Percentiles rank a stretch among this genome's conserved stretches.
Evolutionary conservation across 1,139 yeast genomes (phyloP).

Genomic region (Saccharomyces hybrid): DNA sequence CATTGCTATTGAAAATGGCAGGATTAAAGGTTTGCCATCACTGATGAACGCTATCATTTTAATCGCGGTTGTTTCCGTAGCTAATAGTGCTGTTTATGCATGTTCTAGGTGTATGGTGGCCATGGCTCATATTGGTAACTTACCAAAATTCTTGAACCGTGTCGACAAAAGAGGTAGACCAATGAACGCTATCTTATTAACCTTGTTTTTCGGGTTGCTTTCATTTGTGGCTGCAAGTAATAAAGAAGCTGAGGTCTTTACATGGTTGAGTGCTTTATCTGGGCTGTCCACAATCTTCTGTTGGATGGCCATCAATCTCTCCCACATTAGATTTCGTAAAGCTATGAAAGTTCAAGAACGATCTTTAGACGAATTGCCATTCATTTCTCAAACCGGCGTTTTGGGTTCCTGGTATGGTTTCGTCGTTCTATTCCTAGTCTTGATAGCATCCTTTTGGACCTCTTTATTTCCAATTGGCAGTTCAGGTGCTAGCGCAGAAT

Average conservation of each 20-base stretch:
- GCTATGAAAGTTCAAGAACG: constrained; percentile 50
- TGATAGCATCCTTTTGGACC: constrained; percentile 59
- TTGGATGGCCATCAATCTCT: constrained; percentile 56
- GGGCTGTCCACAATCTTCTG: constrained; percentile 61
- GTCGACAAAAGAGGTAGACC: constrained; percentile 65
- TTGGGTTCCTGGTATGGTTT: constrained; percentile 48
- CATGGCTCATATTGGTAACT: constrained; percentile 56
- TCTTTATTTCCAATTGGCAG: constrained; percentile 60
- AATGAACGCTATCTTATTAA: constrained; percentile 45
- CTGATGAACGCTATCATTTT: constrained; percentile 45
- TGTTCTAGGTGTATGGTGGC: constrained; percentile 62
- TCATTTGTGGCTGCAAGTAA: constrained; percentile 58
- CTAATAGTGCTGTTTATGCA: constrained; percentile 58
- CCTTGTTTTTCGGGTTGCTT: constrained; percentile 48
- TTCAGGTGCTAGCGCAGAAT: constrained; percentile 44
- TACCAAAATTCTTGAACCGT: constrained; percentile 50
- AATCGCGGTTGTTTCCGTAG: constrained; percentile 64
- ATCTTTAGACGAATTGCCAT: constrained; percentile 45
- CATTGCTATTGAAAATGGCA: constrained; percentile 44
- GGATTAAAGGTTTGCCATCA: constrained; percentile 43
- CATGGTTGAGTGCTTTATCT: constrained; percentile 60
- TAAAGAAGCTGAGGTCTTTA: constrained; percentile 51
- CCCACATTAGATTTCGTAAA: constrained; percentile 55
- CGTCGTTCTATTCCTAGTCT: constrained; percentile 41
- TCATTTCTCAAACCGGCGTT: constrained; percentile 47